Evolutionary conservation across 805 yeast genomes (phyloP), one percentile per base, ranked within the genome.

Genomic region (Saccharomycopsis guyanensis): DNA sequence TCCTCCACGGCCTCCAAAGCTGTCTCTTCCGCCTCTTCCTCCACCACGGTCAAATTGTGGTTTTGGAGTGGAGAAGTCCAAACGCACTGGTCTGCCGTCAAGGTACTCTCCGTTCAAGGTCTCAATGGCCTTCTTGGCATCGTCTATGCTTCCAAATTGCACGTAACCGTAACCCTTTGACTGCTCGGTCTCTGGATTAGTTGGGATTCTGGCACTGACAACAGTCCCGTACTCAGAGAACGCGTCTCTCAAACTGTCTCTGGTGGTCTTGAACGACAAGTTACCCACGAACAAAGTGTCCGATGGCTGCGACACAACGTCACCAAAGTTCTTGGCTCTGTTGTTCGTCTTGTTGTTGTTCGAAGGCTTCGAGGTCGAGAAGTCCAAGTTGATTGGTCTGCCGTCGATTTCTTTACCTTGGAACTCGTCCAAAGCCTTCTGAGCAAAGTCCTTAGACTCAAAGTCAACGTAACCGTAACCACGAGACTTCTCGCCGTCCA

Each of bases 161-260:
- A 91, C 96, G 69, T 93, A 93, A 56, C 97, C 98, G 71, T 93
- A 93, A 57, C 98, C 98, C 79, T 93, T 93, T 68, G 95, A 95
- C 72, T 91, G 96, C 67, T 88, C 95, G 55, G 97, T 89, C 68
- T 91, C 97, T 62, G 96, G 97, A 72, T 93, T 94, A 38, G 97
- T 91, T 67, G 98, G 98, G 57, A 93, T 73, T 74, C 98, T 83
- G 58, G 88, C 89, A 53, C 95, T 86, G 46, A 87, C 69, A 52
- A 93, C 86, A 53, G 76, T 74, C 64, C 96, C 97, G 66, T 76
- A 75, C 61, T 76, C 77, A 57, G 82, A 78, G 61, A 93, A 93
- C 36, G 78, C 65, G 57, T 76, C 79, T 66, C 73, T 82, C 57
- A 93, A 72, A 52, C 69, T 69, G 65, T 89, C 96, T 70, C 87